Evolutionary conservation across 495 filamentous ascomycete genomes (phyloP).

Genomic region (Neurospora intermedia): DNA sequence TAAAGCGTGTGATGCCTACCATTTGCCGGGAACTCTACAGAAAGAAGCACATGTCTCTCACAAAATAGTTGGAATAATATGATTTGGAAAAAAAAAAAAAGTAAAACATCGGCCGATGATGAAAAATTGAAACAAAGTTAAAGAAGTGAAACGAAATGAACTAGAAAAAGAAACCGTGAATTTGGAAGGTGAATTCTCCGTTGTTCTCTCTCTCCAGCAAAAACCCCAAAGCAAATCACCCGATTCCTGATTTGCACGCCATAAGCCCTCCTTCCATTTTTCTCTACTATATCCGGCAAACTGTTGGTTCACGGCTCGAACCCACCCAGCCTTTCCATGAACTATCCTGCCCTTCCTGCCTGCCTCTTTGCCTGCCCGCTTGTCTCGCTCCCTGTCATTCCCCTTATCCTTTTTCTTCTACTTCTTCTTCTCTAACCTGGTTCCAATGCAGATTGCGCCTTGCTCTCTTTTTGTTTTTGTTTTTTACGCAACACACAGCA

Average conservation of each 20-base stretch:
- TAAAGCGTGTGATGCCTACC: neutral
- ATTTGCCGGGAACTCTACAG: neutral
- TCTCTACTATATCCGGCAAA: neutral
- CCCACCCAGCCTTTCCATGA: neutral
- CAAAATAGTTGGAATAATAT: neutral
- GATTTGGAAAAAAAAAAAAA: neutral
- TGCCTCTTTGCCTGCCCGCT: neutral
- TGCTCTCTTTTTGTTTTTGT: neutral
- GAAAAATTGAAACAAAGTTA: neutral
- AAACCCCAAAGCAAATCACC: neutral
- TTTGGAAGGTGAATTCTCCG: neutral
- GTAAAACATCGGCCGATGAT: neutral
- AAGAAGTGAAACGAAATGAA: neutral
- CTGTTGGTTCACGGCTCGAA: neutral
- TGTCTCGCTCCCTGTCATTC: neutral
- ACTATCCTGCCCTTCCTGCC: neutral
- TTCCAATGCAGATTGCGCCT: neutral
- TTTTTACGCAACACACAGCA: neutral
- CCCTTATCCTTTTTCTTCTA: neutral
- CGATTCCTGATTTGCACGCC: neutral
- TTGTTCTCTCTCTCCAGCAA: neutral
- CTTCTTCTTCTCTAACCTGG: neutral
- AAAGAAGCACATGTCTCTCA: neutral
- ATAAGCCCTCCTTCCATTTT: neutral
- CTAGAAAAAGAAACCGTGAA: neutral